A percentile compares a stretch with the other conserved stretches of the same genome.
Conservation (phyloP, 2,329 filamentous ascomycete species). For the Alternaria viburni region DNA sequence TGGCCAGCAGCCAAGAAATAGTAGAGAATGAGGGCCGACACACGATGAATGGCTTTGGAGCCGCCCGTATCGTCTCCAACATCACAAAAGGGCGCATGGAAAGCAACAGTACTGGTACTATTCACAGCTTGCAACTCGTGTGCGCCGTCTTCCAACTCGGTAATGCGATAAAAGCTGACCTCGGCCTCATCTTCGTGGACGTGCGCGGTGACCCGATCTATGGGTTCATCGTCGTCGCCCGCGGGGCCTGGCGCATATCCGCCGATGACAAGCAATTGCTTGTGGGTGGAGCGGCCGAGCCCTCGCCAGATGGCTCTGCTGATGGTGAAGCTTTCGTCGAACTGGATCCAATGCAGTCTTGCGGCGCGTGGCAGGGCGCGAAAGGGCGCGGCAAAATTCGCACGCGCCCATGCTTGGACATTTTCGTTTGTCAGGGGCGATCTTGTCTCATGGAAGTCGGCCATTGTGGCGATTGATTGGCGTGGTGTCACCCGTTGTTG, state of each 20-base stretch:
- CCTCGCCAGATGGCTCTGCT: slow-evolving; percentile 33
- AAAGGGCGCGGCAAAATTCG: slow-evolving; percentile 27
- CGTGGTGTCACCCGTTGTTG: slow-evolving; percentile 9
- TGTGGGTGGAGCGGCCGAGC: slow-evolving; percentile 35
- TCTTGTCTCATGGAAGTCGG: slow-evolving; percentile 35
- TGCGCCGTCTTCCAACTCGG: slow-evolving; percentile 20
- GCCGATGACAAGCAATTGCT: slow-evolving; percentile 36
- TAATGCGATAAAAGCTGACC: slow-evolving; percentile 36
- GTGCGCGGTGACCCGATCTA: slow-evolving; percentile 33
- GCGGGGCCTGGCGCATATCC: slow-evolving; percentile 36
- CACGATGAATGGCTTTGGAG: slow-evolving; percentile 35
- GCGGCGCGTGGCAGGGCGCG: slow-evolving; percentile 25
- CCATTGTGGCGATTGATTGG: slow-evolving; percentile 23
- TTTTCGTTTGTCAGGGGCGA: slow-evolving; percentile 32
- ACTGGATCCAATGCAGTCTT: slow-evolving; percentile 29
- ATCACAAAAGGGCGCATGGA: slow-evolving; percentile 36
- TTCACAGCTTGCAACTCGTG: slow-evolving; percentile 32
- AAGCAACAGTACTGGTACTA: slow-evolving; percentile 36
- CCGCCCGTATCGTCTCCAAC: slow-evolving; percentile 34
- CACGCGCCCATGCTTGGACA: slow-evolving; percentile 31
- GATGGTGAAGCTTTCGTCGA: slow-evolving; percentile 34
- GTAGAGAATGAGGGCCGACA: slow-evolving; percentile 34
- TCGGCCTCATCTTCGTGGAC: slow-evolving; percentile 37
- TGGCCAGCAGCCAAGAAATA: slow-evolving; percentile 35
- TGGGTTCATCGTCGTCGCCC: slow-evolving; percentile 27